phyloP scores from a whole-genome alignment of 2,329 filamentous ascomycete species.

The Fusarium acutatum region DNA sequence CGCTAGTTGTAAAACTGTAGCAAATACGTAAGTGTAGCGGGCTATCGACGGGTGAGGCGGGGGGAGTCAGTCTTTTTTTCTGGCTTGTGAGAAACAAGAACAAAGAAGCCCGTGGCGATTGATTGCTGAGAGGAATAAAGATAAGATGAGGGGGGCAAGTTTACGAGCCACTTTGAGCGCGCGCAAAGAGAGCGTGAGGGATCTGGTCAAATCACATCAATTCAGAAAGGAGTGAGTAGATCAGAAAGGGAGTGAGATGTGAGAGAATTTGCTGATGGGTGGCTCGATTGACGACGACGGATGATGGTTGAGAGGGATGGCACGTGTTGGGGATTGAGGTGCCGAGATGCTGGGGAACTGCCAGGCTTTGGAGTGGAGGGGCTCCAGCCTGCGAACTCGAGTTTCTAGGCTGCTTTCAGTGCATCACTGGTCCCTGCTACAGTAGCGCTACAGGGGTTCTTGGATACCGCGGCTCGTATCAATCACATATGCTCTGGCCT shows the following conservation, averaged over 20 bases:
- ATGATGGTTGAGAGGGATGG: conserved; percentile 42
- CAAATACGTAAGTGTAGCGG: conserved; percentile 13
- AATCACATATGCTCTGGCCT: neutral
- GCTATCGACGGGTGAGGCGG: conserved; percentile 17
- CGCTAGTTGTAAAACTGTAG: conserved; percentile 10
- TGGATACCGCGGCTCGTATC: conserved; percentile 28
- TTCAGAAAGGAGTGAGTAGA: neutral
- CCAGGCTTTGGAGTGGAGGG: conserved; percentile 1
- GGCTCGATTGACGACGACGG: conserved; percentile 37
- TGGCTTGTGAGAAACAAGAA: neutral
- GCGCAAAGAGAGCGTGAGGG: conserved; percentile 11
- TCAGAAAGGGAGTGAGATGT: conserved; percentile 19
- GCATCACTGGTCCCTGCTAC: conserved; percentile 1
- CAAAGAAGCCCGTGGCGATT: neutral
- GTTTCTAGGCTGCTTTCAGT: conserved; percentile 1
- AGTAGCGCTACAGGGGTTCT: conserved; percentile 10
- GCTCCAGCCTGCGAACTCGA: neutral
- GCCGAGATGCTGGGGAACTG: conserved; percentile 35
- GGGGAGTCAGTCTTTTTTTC: neutral
- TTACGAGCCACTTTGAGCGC: neutral
- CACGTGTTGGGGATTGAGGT: conserved; percentile 43
- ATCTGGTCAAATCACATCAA: conserved; percentile 2
- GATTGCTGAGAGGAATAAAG: neutral
- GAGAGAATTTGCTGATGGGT: conserved; percentile 27
- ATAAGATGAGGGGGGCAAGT: neutral